Conservation (phyloP, 1,284 basidiomycete species). For the Inonotus hispidus region DNA sequence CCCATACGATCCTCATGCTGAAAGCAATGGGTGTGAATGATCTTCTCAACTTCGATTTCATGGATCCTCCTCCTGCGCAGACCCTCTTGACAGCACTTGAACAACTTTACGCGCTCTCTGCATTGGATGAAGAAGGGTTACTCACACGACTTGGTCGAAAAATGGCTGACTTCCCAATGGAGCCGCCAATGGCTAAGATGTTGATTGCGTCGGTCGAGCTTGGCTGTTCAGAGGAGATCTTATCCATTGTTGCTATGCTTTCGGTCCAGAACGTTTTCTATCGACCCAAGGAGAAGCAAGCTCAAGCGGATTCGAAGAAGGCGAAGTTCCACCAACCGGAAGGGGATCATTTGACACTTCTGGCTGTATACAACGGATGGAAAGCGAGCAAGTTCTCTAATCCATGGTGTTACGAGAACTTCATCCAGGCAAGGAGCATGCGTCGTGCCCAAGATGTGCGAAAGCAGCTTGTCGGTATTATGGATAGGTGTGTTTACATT, state of each 20-base stretch:
- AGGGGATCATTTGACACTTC: slow-evolving; percentile 91
- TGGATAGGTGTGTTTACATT: slow-evolving; percentile 79
- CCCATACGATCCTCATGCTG: slow-evolving; percentile 89
- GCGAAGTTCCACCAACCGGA: slow-evolving; percentile 98
- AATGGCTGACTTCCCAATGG: slow-evolving; percentile 99
- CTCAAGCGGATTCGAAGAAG: slow-evolving; percentile 98
- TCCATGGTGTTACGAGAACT: slow-evolving; percentile 97
- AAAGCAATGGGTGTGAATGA: slow-evolving; percentile 99
- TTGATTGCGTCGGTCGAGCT: slow-evolving; percentile 96
- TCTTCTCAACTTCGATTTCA: slow-evolving; percentile 96
- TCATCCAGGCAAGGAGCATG: slow-evolving; percentile 96
- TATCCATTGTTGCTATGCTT: slow-evolving; percentile 97
- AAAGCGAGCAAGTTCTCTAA: slow-evolving; percentile 92
- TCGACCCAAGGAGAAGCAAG: slow-evolving; percentile 97
- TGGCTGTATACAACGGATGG: slow-evolving; percentile 99
- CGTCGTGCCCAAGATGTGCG: slow-evolving; percentile 95
- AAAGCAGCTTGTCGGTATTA: slow-evolving; percentile 96
- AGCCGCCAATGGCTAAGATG: slow-evolving; percentile 96
- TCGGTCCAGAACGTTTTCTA: slow-evolving; percentile 97
- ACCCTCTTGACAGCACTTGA: slow-evolving; percentile 95
- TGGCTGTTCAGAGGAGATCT: slow-evolving; percentile 95
- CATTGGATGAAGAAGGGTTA: slow-evolving; percentile 94
- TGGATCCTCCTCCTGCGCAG: slow-evolving; percentile 97
- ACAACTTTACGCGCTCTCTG: slow-evolving; percentile 90
- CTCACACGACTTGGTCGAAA: slow-evolving; percentile 92